Evolutionary conservation across 2,329 filamentous ascomycete genomes (phyloP).

Genomic region (Grosmannia huntii): DNA sequence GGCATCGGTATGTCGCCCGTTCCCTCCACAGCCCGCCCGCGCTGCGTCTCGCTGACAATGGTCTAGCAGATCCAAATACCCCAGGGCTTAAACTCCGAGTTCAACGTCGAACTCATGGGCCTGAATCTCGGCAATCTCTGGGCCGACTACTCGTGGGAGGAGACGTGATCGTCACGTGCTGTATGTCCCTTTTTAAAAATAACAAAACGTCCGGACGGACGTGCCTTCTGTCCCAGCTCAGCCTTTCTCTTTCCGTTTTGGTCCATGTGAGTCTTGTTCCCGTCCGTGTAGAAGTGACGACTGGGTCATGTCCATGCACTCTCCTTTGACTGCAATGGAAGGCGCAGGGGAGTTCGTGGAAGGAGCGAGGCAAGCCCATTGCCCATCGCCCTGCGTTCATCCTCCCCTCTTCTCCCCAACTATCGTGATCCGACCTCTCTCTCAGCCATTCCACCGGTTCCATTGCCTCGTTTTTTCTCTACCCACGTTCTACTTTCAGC

Average conservation of each 20-base stretch:
- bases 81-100: conserved; percentile 11
- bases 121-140: conserved; percentile 15
- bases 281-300: background rate
- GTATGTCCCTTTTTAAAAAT: no score
- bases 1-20: background rate
- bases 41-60: background rate
- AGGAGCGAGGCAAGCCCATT: background rate
- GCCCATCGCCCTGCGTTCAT: background rate
- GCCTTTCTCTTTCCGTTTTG: background rate
- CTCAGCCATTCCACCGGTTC: background rate
- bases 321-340: no score
- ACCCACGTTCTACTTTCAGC: background rate
- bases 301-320: no score
- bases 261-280: background rate
- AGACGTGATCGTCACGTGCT: conserved; percentile 2
- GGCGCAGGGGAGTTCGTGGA: background rate
- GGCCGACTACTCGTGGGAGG: conserved; percentile 15
- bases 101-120: conserved; percentile 13
- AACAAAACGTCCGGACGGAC: background rate
- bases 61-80: conserved; percentile 4
- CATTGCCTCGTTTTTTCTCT: background rate
- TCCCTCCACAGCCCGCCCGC: background rate
- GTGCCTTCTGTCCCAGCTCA: background rate
- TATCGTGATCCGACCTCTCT: no score
- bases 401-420: background rate